phyloP scores from a whole-genome alignment of 2,329 filamentous ascomycete genomes.

The Pseudohalonectria lignicola region DNA sequence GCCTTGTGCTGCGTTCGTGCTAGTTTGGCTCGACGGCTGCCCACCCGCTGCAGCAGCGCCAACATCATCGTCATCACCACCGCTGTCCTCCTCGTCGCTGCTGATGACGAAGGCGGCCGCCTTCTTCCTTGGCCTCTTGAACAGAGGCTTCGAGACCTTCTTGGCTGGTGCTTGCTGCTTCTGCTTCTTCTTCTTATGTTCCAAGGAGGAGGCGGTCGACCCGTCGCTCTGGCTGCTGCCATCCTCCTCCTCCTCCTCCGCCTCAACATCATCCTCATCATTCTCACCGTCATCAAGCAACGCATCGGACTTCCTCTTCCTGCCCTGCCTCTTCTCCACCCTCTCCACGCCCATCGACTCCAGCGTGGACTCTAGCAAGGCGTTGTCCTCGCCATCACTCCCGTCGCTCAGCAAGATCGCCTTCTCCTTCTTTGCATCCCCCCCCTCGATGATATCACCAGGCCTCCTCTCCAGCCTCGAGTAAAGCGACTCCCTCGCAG shows the following conservation, averaged over 20 bases:
- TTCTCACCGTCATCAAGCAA: conserved; percentile 15
- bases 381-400: conserved; percentile 5
- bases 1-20: too few species aligned
- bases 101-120: conserved; percentile 6
- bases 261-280: conserved; percentile 15
- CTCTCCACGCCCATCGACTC: background rate
- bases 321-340: conserved; percentile 5
- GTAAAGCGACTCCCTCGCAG: conserved; percentile 5
- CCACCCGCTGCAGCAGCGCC: conserved; percentile 1
- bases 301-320: conserved; percentile 17
- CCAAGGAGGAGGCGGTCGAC: too few species aligned
- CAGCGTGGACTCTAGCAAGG: background rate
- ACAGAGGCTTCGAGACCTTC: background rate
- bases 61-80: conserved; percentile 7
- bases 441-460: conserved; percentile 1
- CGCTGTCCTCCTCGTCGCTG: conserved; percentile 4
- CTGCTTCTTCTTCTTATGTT: background rate
- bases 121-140: conserved; percentile 7
- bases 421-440: conserved; percentile 12
- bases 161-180: background rate
- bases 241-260: conserved; percentile 13
- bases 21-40: conserved; percentile 1
- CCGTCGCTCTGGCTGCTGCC: too few species aligned
- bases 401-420: conserved; percentile 5
- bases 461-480: conserved; percentile 2